Conservation (phyloP, 2,329 filamentous ascomycete species). For the Penicillium sp. region DNA sequence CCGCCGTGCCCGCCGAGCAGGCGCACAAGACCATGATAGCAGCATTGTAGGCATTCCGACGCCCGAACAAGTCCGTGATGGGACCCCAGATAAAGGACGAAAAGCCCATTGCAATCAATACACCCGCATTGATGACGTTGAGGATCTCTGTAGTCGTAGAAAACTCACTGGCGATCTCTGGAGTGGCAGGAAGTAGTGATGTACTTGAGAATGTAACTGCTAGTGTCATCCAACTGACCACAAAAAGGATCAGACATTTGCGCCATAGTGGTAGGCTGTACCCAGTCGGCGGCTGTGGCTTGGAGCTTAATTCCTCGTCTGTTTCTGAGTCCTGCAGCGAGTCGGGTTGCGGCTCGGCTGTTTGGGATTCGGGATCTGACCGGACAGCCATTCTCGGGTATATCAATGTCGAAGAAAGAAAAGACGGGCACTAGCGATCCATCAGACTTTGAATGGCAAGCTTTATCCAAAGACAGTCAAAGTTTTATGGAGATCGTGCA, state of each 20-base stretch:
- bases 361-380: slow-evolving; percentile 20
- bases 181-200: slow-evolving; percentile 42
- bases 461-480: neutral
- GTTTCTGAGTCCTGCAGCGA: slow-evolving; percentile 19
- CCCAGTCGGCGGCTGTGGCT: slow-evolving; percentile 19
- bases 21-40: slow-evolving; percentile 36
- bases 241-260: slow-evolving; percentile 45
- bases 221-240: slow-evolving; percentile 46
- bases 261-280: slow-evolving; percentile 37
- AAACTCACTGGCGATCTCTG: slow-evolving; percentile 44
- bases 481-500: too few relatives aligned
- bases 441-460: neutral
- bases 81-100: slow-evolving; percentile 42
- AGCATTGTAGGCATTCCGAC: slow-evolving; percentile 34
- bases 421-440: neutral
- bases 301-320: slow-evolving; percentile 15
- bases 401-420: neutral
- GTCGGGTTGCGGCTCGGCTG: slow-evolving; percentile 12
- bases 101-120: slow-evolving; percentile 42
- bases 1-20: slow-evolving; percentile 36
- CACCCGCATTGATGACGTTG: slow-evolving; percentile 41
- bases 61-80: slow-evolving; percentile 32
- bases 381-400: slow-evolving; percentile 11
- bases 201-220: slow-evolving; percentile 47
- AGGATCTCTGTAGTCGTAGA: slow-evolving; percentile 37